A percentile compares a stretch with the other conserved stretches of the same genome.
These are phyloP conservation scores for Epichloe sylvatica DNA, from an alignment of 2,329 filamentous ascomycete species.

Conservation along the genomic window DNA sequence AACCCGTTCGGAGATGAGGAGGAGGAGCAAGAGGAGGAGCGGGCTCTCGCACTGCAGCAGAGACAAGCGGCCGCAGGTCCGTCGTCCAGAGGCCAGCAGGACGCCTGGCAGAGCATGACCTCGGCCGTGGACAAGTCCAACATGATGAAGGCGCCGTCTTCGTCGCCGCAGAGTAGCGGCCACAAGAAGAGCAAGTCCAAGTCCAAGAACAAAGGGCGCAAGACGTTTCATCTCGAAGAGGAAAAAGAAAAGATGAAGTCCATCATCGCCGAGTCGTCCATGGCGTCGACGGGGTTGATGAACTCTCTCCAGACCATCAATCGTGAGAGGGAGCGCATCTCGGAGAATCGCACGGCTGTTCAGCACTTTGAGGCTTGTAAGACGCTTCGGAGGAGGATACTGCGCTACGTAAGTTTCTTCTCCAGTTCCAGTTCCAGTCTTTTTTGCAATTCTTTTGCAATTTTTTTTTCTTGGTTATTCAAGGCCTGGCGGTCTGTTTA, in stretches of 20 bases:
- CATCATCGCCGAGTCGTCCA: constrained; percentile 76
- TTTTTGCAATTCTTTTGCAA: background rate
- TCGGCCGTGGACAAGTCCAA: constrained; percentile 21
- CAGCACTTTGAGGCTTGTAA: constrained; percentile 79
- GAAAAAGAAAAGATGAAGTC: constrained; percentile 81
- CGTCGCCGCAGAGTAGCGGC: background rate
- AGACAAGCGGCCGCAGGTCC: constrained; percentile 10
- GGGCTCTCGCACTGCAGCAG: constrained; percentile 17
- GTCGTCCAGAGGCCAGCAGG: background rate
- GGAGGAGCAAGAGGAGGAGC: constrained; percentile 38
- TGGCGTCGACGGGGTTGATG: constrained; percentile 78
- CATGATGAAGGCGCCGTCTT: background rate
- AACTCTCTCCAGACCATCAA: constrained; percentile 86
- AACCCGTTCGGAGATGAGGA: constrained; percentile 56
- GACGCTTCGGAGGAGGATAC: constrained; percentile 63
- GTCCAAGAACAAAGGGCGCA: constrained; percentile 35
- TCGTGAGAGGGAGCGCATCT: constrained; percentile 74
- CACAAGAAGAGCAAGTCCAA: constrained; percentile 36
- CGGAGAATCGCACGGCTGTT: constrained; percentile 63
- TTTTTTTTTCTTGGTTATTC: background rate
- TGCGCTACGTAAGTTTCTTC: constrained; percentile 52
- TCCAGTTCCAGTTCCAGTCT: background rate
- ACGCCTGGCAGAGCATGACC: background rate
- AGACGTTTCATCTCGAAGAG: constrained; percentile 67
- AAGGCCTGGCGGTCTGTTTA: background rate